Evolutionary conservation across 345 rosid genomes (phyloP).

Genomic region (Arabidopsis thaliana): TAIR10.1 NC_003075.7:15960501-15961000

Average conservation of each 20-base stretch:
- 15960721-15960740: slow-evolving; percentile 88
- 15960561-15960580: slow-evolving; percentile 91
- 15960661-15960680: slow-evolving; percentile 88
- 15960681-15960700: slow-evolving; percentile 94
- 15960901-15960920: slow-evolving; percentile 97
- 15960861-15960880: slow-evolving; percentile 54
- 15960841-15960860: neutral
- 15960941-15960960: slow-evolving; percentile 96
- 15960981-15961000: slow-evolving; percentile 15
- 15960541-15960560: slow-evolving; percentile 62
- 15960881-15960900: slow-evolving; percentile 87
- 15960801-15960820: neutral
- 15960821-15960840: neutral
- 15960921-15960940: slow-evolving; percentile 98
- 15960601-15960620: slow-evolving; percentile 84
- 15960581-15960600: slow-evolving; percentile 89
- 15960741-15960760: slow-evolving; percentile 15
- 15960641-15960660: slow-evolving; percentile 96
- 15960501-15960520: slow-evolving; percentile 12
- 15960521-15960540: slow-evolving; percentile 24
- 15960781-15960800: neutral
- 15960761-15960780: neutral
- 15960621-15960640: slow-evolving; percentile 93
- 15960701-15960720: slow-evolving; percentile 83
- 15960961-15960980: slow-evolving; percentile 63